Conservation (phyloP, 2,329 filamentous ascomycete species). For the Bimuria novae-zelandiae region DNA sequence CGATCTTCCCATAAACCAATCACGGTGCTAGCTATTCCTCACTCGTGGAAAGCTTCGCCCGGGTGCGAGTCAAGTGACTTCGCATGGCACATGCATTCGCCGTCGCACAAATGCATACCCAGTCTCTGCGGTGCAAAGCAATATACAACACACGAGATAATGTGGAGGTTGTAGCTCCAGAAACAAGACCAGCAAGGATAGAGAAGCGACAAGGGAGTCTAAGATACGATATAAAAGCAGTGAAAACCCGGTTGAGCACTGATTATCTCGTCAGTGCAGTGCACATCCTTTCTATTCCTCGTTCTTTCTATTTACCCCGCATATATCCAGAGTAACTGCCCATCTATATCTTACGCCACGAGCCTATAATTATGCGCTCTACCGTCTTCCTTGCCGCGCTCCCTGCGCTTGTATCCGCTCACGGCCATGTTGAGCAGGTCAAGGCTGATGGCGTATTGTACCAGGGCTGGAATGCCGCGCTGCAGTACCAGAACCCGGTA, state of each 20-base stretch:
- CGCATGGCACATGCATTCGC: not conserved
- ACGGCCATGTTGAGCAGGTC: constrained; percentile 39
- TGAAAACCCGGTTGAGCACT: not conserved
- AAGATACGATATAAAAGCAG: constrained; percentile 6
- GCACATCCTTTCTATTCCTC: constrained; percentile 1
- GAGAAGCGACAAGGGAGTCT: not conserved
- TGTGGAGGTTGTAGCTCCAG: not conserved
- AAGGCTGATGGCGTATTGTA: constrained; percentile 33
- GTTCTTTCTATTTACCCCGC: not conserved
- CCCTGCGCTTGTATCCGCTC: constrained; percentile 30
- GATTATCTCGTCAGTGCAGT: constrained; percentile 7
- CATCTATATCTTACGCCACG: not conserved
- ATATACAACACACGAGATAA: not conserved
- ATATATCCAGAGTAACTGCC: not conserved
- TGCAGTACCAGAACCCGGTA: constrained; percentile 36
- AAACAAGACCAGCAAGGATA: not conserved
- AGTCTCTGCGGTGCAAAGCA: not conserved
- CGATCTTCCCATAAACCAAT: not conserved
- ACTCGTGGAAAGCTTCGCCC: constrained; percentile 4
- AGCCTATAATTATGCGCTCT: constrained; percentile 16
- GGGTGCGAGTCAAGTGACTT: constrained; percentile 4
- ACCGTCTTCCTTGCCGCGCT: constrained; percentile 21
- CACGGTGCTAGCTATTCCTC: not conserved
- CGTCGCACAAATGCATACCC: not conserved
- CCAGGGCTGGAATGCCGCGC: constrained; percentile 37